Percentiles rank a stretch among this genome's conserved stretches.
Evolutionary conservation across 2,329 filamentous ascomycete genomes (phyloP).

Genomic region (Bimuria novae-zelandiae): DNA sequence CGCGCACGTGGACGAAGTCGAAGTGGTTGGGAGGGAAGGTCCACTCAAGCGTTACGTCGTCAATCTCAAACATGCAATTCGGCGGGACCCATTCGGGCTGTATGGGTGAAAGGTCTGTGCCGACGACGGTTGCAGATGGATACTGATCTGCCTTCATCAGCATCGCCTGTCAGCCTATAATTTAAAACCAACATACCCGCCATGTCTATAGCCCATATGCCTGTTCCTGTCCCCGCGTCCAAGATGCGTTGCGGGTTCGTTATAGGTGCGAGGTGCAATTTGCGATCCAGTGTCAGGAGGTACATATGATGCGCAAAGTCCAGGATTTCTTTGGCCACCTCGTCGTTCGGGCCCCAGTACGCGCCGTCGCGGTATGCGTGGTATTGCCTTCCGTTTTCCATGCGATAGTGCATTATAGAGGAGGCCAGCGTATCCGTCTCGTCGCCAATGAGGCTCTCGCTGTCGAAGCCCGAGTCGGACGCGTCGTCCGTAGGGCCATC

Average conservation of each 20-base stretch:
- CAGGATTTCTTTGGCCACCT: constrained; percentile 19
- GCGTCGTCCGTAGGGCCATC: constrained; percentile 19
- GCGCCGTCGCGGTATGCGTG: constrained; percentile 31
- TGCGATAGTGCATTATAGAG: constrained; percentile 33
- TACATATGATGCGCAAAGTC: constrained; percentile 22
- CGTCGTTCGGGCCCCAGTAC: constrained; percentile 38
- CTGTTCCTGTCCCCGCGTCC: constrained; percentile 44
- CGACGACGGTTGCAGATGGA: constrained; percentile 41
- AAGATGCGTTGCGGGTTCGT: constrained; percentile 34
- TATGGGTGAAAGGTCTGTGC: constrained; percentile 56
- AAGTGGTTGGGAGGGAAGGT: constrained; percentile 43
- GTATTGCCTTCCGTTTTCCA: constrained; percentile 33
- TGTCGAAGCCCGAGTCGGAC: constrained; percentile 45
- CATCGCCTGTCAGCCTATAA: neutral
- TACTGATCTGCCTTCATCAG: constrained; percentile 28
- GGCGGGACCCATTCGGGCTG: constrained; percentile 54
- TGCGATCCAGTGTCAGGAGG: constrained; percentile 42
- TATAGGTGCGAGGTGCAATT: constrained; percentile 22
- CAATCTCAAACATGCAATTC: constrained; percentile 54
- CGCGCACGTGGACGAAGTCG: constrained; percentile 54
- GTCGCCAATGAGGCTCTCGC: constrained; percentile 40
- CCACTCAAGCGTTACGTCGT: constrained; percentile 52
- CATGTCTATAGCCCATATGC: constrained; percentile 45
- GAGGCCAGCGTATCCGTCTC: constrained; percentile 44
- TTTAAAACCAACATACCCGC: constrained; percentile 13